Evolutionary conservation across 2,329 filamentous ascomycete genomes (phyloP).

Genomic region (Ophiostoma ips): DNA sequence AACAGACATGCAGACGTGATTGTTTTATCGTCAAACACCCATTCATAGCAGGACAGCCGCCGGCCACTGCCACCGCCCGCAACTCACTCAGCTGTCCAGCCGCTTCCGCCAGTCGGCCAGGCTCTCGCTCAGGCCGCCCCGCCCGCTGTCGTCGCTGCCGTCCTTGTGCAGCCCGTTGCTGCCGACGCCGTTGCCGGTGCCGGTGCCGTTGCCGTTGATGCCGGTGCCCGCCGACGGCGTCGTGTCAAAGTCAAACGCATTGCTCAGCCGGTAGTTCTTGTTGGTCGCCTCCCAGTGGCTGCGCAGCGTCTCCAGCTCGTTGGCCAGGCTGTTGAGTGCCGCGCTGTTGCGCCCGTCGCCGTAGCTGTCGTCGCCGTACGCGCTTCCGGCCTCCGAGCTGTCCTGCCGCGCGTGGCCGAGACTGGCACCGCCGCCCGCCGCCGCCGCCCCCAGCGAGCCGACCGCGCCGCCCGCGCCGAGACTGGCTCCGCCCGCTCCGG

Average conservation of each 20-base stretch:
- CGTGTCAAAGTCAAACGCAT: conserved; percentile 71
- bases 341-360: conserved; percentile 42
- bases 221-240: not conserved
- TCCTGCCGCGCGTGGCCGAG: conserved; percentile 33
- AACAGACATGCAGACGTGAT: not conserved
- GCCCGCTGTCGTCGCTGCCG: conserved; percentile 29
- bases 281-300: conserved; percentile 93
- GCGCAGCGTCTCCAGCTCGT: conserved; percentile 78
- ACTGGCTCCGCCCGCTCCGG: not conserved
- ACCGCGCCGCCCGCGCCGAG: too few species aligned
- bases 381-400: conserved; percentile 46
- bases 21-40: conserved; percentile 1
- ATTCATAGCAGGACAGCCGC: not conserved
- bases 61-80: not conserved
- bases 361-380: conserved; percentile 39
- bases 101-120: conserved; percentile 69
- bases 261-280: conserved; percentile 85
- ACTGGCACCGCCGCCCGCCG: conserved; percentile 11
- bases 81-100: conserved; percentile 37
- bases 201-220: not conserved
- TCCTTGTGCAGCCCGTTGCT: conserved; percentile 12
- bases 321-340: conserved; percentile 81
- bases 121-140: conserved; percentile 49
- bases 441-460: conserved; percentile 6
- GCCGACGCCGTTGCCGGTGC: conserved; percentile 6